phyloP scores from a whole-genome alignment of 2,329 filamentous ascomycete genomes.

The Calcarisporium arbuscula region DNA sequence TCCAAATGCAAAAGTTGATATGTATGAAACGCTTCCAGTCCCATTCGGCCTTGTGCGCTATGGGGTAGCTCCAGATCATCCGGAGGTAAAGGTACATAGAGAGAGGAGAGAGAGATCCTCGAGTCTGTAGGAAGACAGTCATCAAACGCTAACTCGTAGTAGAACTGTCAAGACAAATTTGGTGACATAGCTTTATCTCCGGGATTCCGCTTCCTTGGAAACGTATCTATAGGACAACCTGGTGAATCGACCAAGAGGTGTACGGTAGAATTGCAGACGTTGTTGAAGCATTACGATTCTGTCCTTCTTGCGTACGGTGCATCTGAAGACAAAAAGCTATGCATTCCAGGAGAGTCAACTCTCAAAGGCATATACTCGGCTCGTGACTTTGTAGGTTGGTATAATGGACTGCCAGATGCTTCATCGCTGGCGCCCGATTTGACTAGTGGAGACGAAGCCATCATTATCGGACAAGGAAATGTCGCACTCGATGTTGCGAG shows the following conservation, averaged over 20 bases:
- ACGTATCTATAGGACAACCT: conserved; percentile 66
- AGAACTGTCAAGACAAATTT: conserved; percentile 96
- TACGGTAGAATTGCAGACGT: conserved; percentile 56
- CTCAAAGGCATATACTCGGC: conserved; percentile 78
- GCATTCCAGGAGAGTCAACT: conserved; percentile 69
- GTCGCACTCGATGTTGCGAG: conserved; percentile 91
- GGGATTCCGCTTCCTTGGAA: conserved; percentile 86
- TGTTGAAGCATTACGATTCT: conserved; percentile 83
- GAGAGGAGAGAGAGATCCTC: neutral
- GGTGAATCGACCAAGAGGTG: conserved; percentile 32
- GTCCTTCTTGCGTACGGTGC: conserved; percentile 92
- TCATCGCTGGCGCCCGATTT: conserved; percentile 67
- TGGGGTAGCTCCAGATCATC: conserved; percentile 96
- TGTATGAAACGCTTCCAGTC: conserved; percentile 92
- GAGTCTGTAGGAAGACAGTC: neutral
- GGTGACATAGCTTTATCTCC: conserved; percentile 77
- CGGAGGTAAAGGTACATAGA: conserved; percentile 79
- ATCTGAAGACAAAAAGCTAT: conserved; percentile 71
- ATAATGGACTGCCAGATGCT: conserved; percentile 88
- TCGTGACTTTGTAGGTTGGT: conserved; percentile 94
- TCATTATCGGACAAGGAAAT: conserved; percentile 92
- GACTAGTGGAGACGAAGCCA: conserved; percentile 68
- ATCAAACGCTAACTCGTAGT: conserved; percentile 6
- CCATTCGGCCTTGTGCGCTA: conserved; percentile 90
- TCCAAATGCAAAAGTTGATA: conserved; percentile 69